A percentile compares a stretch with the other conserved stretches of the same genome.
Evolutionary conservation across 495 filamentous ascomycete genomes (phyloP).

Genomic region (Cudoniella acicularis): DNA sequence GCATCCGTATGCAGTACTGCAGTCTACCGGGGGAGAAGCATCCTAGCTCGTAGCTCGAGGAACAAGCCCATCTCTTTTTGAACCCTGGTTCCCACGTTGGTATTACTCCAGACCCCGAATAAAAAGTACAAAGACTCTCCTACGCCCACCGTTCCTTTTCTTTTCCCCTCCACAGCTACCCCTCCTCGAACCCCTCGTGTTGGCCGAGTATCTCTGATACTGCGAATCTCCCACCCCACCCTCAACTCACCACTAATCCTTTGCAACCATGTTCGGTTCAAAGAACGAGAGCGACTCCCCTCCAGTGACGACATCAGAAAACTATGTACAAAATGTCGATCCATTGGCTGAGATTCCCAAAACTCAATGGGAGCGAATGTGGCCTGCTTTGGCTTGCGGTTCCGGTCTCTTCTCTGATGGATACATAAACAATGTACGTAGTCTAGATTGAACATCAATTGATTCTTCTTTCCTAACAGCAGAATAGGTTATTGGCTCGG

Average conservation of each 20-base stretch:
- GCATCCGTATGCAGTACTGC: too few relatives aligned
- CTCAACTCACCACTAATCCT: neutral
- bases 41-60: neutral
- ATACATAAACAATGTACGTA: conserved; percentile 71
- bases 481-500: conserved; percentile 72
- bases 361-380: conserved; percentile 17
- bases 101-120: neutral
- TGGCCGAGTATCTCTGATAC: neutral
- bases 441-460: neutral
- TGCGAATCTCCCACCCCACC: neutral
- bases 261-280: conserved; percentile 10
- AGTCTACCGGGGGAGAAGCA: neutral
- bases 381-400: conserved; percentile 71
- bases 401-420: conserved; percentile 89
- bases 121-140: neutral
- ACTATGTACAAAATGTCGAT: conserved; percentile 4
- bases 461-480: neutral
- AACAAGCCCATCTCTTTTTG: neutral
- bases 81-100: neutral
- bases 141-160: neutral
- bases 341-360: conserved; percentile 12
- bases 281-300: neutral
- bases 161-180: neutral
- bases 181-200: neutral
- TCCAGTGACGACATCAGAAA: neutral